Evolutionary conservation across 2,329 filamentous ascomycete species (phyloP).

Genomic region (Monosporascus sp.): DNA sequence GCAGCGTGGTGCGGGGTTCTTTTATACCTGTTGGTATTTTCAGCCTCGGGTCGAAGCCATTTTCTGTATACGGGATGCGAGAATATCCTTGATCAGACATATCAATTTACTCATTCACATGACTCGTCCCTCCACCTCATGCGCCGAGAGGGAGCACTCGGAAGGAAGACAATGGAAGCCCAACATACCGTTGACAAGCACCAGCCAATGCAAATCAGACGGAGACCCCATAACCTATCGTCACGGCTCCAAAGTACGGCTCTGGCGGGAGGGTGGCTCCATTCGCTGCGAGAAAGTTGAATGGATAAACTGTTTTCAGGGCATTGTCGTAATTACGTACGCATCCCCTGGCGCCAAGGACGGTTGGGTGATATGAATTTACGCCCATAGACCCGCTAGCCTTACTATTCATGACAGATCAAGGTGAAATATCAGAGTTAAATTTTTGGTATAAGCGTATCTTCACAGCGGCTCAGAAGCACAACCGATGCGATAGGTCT

Average conservation of each 20-base stretch:
- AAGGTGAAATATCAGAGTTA: conserved; percentile 32
- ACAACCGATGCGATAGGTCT: conserved; percentile 62
- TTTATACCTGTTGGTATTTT: too few relatives aligned
- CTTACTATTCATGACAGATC: too few relatives aligned
- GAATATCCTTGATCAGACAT: conserved; percentile 47
- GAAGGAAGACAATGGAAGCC: conserved; percentile 50
- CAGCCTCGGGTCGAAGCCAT: too few relatives aligned
- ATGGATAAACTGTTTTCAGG: conserved; percentile 63
- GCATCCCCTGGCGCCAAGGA: too few relatives aligned
- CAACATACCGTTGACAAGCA: conserved; percentile 40
- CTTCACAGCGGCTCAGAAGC: conserved; percentile 66
- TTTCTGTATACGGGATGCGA: too few relatives aligned
- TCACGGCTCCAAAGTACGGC: conserved; percentile 43
- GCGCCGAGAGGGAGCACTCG: conserved; percentile 54
- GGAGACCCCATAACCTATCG: conserved; percentile 71
- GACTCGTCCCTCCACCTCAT: conserved; percentile 47
- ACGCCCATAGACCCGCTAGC: too few relatives aligned
- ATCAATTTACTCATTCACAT: conserved; percentile 64
- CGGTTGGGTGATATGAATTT: too few relatives aligned
- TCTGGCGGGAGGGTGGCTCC: conserved; percentile 70
- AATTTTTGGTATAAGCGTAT: conserved; percentile 59
- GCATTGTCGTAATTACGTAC: too few relatives aligned
- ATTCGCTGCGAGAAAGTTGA: conserved; percentile 61
- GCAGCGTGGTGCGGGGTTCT: too few relatives aligned
- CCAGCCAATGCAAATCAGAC: conserved; percentile 25